Evolutionary conservation across 2,329 filamentous ascomycete species (phyloP).

Genomic region (Diaporthe amygdali): DNA sequence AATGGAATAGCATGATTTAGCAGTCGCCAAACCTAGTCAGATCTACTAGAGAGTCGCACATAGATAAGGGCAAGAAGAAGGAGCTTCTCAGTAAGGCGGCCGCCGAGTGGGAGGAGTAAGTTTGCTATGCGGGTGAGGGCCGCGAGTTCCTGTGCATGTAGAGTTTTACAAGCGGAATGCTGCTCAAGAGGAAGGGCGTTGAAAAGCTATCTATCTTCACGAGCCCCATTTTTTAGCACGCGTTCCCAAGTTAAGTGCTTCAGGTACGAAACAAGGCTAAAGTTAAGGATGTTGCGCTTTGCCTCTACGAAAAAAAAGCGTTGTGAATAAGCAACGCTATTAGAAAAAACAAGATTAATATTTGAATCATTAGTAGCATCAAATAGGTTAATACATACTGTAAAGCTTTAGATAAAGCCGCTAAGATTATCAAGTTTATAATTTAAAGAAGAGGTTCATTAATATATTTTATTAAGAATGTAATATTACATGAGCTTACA

Average conservation of each 20-base stretch:
- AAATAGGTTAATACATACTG: not conserved
- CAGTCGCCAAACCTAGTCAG: too few species aligned
- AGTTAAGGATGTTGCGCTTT: conserved; percentile 12
- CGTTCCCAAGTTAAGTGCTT: conserved; percentile 16
- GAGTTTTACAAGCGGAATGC: conserved; percentile 18
- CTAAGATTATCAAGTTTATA: not conserved
- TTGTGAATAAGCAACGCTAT: conserved; percentile 23
- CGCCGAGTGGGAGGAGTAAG: conserved; percentile 6
- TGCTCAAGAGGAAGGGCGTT: not conserved
- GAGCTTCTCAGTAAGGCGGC: conserved; percentile 12
- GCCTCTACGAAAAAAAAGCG: conserved; percentile 1
- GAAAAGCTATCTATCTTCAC: conserved; percentile 17
- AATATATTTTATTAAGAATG: too few species aligned
- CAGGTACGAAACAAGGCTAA: conserved; percentile 19
- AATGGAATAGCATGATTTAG: too few species aligned
- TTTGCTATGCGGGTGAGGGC: conserved; percentile 12
- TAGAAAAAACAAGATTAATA: not conserved
- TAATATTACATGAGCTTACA: too few species aligned
- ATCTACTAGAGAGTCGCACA: too few species aligned
- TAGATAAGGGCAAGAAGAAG: not conserved
- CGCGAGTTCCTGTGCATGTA: conserved; percentile 15
- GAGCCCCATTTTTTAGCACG: conserved; percentile 10
- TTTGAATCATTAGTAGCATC: not conserved
- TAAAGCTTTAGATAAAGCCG: not conserved
- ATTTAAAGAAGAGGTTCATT: not conserved